Base-by-base conservation (phyloP, 495 filamentous ascomycete genomes). In the Endocarpon pusillum region DNA sequence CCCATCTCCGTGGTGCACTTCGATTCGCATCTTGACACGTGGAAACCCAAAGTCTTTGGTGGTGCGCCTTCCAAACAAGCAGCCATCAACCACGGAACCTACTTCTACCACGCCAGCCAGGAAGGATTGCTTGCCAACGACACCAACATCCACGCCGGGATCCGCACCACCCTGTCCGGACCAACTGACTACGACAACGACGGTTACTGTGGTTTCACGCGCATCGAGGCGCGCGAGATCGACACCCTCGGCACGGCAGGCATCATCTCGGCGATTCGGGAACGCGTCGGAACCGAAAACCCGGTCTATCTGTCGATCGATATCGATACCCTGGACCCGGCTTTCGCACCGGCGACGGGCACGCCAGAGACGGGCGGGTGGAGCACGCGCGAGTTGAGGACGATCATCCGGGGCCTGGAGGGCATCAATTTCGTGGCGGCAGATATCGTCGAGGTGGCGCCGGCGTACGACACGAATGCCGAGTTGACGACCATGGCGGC, bases 291-390 rank as follows among this genome's bases (percentile, higher is more conserved):
- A 1, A 71, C 61, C 3, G 65, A 71, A 11, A 72, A 78, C 28
- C 76, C 69, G 0, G 78, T 89, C 2, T 92, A 92, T 47, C 61
- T 91, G 26, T 81, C 72, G 35, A 83, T 92, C 26, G 84, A 93
- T 45, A 91, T 92, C 37, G 84, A 93, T 45, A 81, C 80, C 1
- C 53, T 93, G 10, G 84, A 93, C 46, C 83, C 84, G 3, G 84
- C 81, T 21, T 85, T 79, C 44, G 78, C 78, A 3, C 78, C 78
- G 39, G 84, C 76, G 18, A 93, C 84, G 1, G 84, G 84, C 15
- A 93, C 84, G 0, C 71, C 81, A 23, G 84, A 93, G 47, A 81
- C 81, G 0, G 84, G 84, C 18, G 84, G 84, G 1, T 93, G 84
- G 84, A 68, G 71, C 1, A 85, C 81, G 0, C 67, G 84, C 28